Conservation (phyloP, 352 stramenopile species). For the Saprolegnia parasitica region DNA sequence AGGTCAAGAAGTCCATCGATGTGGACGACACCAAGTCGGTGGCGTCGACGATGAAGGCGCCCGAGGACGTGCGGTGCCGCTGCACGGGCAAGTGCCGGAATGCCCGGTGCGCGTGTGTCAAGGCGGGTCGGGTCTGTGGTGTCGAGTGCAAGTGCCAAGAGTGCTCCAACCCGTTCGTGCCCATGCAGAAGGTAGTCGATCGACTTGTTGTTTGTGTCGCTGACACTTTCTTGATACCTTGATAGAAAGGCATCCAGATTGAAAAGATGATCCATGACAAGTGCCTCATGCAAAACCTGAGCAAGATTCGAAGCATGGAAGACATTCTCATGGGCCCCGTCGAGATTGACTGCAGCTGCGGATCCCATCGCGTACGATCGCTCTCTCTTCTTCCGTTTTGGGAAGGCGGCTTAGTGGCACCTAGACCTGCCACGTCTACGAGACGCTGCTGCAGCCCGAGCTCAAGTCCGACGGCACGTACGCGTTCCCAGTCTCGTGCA, state of each 20-base stretch:
- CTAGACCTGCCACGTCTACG: slow-evolving; percentile 2
- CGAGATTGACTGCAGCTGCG: slow-evolving; percentile 58
- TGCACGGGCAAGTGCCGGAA: slow-evolving; percentile 82
- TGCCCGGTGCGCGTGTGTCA: slow-evolving; percentile 73
- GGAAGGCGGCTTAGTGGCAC: too few relatives aligned
- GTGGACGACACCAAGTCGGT: background rate
- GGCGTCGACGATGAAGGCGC: slow-evolving; percentile 8
- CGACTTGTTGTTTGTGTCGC: background rate
- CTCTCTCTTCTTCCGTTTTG: background rate
- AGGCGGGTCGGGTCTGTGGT: slow-evolving; percentile 72
- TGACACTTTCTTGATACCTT: background rate
- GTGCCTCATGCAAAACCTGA: slow-evolving; percentile 79
- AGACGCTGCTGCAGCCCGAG: slow-evolving; percentile 12
- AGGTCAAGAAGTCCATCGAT: slow-evolving; percentile 22
- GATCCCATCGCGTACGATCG: slow-evolving; percentile 22
- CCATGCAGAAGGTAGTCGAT: slow-evolving; percentile 43
- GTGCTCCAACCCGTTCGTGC: slow-evolving; percentile 74
- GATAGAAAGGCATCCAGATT: slow-evolving; percentile 53
- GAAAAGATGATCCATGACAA: slow-evolving; percentile 60
- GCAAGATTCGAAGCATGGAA: slow-evolving; percentile 80
- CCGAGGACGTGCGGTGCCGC: slow-evolving; percentile 50
- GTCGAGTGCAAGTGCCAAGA: slow-evolving; percentile 71
- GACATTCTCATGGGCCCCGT: slow-evolving; percentile 70
- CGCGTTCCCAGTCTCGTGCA: slow-evolving; percentile 1
- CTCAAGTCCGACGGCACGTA: slow-evolving; percentile 1